phyloP scores from a whole-genome alignment of 2,329 filamentous ascomycete genomes.

The Phaeosphaeriaceae sp. region DNA sequence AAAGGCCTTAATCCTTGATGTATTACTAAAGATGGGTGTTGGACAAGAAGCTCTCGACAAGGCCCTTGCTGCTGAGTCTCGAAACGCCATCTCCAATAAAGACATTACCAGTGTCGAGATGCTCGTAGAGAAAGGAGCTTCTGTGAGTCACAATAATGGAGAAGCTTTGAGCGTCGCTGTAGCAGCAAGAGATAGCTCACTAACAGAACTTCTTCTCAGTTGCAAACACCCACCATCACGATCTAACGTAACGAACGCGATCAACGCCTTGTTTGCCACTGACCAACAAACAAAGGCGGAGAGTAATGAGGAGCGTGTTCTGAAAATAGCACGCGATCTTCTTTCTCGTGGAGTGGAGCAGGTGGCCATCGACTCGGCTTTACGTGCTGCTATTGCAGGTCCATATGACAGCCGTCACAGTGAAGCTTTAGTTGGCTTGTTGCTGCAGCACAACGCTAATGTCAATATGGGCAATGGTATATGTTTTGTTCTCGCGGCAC shows the following conservation, averaged over 20 bases:
- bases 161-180: conserved; percentile 63
- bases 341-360: conserved; percentile 37
- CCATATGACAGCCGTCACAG: conserved; percentile 10
- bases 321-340: conserved; percentile 31
- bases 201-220: conserved; percentile 60
- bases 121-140: conserved; percentile 40
- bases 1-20: conserved; percentile 35
- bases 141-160: conserved; percentile 60
- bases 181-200: conserved; percentile 56
- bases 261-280: conserved; percentile 34
- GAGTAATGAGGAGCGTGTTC: not conserved
- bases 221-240: conserved; percentile 35
- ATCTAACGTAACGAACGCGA: conserved; percentile 34
- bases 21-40: conserved; percentile 34
- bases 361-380: conserved; percentile 33
- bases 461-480: conserved; percentile 39
- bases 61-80: conserved; percentile 35
- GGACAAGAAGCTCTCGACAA: conserved; percentile 38
- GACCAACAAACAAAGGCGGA: not conserved
- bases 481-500: conserved; percentile 40
- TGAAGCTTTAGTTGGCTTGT: conserved; percentile 25
- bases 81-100: conserved; percentile 22
- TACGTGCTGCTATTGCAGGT: conserved; percentile 28
- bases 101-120: conserved; percentile 34
- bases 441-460: conserved; percentile 36